Percentiles rank a stretch among this genome's conserved stretches.
Conservation (phyloP, 306 rosid species). For the Pterocarpus santalinus region DNA sequence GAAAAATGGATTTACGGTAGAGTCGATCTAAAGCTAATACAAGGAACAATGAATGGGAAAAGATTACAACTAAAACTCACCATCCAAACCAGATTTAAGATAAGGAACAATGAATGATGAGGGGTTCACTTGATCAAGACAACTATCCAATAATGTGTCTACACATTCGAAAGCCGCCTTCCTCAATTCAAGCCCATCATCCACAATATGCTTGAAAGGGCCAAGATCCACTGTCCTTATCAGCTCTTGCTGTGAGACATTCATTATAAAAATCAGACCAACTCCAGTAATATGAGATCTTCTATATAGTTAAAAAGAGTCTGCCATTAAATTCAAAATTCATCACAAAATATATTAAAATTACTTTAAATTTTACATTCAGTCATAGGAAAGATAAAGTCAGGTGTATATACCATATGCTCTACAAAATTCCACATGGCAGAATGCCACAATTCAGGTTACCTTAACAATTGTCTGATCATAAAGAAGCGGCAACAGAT, state of each 20-base stretch:
- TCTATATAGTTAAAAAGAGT: not conserved
- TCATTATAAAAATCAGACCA: constrained; percentile 45
- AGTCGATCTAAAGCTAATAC: constrained; percentile 45
- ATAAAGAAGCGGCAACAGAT: constrained; percentile 94
- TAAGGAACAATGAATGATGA: constrained; percentile 96
- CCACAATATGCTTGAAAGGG: constrained; percentile 98
- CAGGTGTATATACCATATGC: not conserved
- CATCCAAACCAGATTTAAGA: constrained; percentile 96
- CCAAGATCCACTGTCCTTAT: constrained; percentile 99
- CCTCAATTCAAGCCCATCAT: constrained; percentile 99
- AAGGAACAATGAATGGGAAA: not conserved
- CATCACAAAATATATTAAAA: constrained; percentile 13
- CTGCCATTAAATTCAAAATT: constrained; percentile 17
- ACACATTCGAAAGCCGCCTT: constrained; percentile 99
- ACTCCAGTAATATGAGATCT: constrained; percentile 4
- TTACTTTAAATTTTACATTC: constrained; percentile 1
- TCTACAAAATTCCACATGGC: constrained; percentile 11
- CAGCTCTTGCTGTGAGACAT: constrained; percentile 85
- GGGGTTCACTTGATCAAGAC: constrained; percentile 99
- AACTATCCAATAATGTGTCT: constrained; percentile 94
- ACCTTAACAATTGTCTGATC: constrained; percentile 98
- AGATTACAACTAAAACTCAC: constrained; percentile 57
- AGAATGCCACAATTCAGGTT: constrained; percentile 36
- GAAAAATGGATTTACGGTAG: constrained; percentile 28
- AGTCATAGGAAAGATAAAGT: not conserved